A percentile compares a stretch with the other conserved stretches of the same genome.
These are phyloP conservation scores for Fraxinus nigra DNA, from an alignment of 305 asterid genomes.

Conservation along the genomic window DNA sequence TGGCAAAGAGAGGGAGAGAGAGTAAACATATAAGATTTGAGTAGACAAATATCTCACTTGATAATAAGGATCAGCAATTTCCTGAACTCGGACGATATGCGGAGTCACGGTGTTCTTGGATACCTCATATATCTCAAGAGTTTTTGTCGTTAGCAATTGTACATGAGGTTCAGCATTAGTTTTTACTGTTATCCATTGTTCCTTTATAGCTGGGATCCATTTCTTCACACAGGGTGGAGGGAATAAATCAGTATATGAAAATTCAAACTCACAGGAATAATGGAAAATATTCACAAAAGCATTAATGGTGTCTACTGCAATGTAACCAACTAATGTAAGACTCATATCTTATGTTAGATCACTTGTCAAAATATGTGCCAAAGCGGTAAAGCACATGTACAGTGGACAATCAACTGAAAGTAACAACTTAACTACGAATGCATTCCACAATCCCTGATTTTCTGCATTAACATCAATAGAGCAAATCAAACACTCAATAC, in stretches of 20 bases:
- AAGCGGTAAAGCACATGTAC: background rate
- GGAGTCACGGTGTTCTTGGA: conserved; percentile 64
- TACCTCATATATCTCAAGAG: conserved; percentile 59
- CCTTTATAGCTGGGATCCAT: conserved; percentile 75
- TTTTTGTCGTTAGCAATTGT: conserved; percentile 49
- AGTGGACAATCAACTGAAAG: background rate
- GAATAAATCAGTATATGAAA: conserved; percentile 9
- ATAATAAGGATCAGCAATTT: conserved; percentile 67
- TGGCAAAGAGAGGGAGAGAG: background rate
- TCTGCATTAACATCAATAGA: background rate
- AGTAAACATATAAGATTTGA: conserved; percentile 8
- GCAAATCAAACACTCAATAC: conserved; percentile 17
- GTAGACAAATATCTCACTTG: conserved; percentile 46
- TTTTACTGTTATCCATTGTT: conserved; percentile 63
- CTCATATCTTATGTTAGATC: conserved; percentile 10
- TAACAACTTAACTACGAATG: background rate
- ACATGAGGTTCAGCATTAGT: conserved; percentile 67
- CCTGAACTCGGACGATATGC: conserved; percentile 63
- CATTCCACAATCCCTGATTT: conserved; percentile 8
- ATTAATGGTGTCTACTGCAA: background rate
- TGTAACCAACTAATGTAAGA: background rate
- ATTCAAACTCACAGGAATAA: background rate
- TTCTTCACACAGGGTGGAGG: conserved; percentile 44
- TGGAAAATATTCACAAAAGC: background rate
- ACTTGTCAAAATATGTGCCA: background rate